phyloP scores from a whole-genome alignment of 1,139 yeast genomes.

The Suhomyces panamericanus region DNA sequence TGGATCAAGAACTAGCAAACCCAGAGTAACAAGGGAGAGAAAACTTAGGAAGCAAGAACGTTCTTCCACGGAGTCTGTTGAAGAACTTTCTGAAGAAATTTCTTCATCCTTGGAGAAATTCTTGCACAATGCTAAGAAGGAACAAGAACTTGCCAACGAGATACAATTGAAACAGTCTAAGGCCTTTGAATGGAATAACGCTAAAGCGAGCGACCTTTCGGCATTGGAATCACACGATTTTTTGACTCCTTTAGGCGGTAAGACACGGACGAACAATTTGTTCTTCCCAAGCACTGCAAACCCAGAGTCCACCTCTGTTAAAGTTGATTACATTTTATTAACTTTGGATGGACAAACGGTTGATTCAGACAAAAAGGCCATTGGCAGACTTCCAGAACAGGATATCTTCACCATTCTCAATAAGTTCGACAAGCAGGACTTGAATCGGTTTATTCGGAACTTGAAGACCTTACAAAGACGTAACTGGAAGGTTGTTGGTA shows the following conservation, averaged over 20 bases:
- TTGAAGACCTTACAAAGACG: conserved; percentile 35
- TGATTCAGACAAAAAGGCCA: conserved; percentile 39
- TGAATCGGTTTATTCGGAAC: conserved; percentile 28
- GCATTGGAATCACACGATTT: conserved; percentile 48
- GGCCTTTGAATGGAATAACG: conserved; percentile 56
- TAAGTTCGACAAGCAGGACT: conserved; percentile 34
- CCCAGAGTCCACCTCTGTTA: neutral
- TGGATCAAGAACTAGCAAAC: neutral
- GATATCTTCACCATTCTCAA: conserved; percentile 50
- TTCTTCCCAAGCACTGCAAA: conserved; percentile 6
- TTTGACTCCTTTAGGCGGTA: conserved; percentile 38
- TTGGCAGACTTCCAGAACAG: conserved; percentile 39
- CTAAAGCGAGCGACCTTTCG: conserved; percentile 35
- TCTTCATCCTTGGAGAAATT: conserved; percentile 33
- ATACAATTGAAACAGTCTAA: conserved; percentile 47
- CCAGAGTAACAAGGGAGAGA: conserved; percentile 1
- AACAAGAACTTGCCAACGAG: conserved; percentile 39
- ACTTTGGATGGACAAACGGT: conserved; percentile 44
- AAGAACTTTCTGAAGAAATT: conserved; percentile 1
- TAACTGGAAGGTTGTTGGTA: conserved; percentile 51
- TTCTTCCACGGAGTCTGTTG: neutral
- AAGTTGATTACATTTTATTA: conserved; percentile 45
- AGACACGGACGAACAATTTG: conserved; percentile 1
- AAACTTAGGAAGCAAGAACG: neutral
- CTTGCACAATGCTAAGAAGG: conserved; percentile 44